Percentiles rank a stretch among this genome's conserved stretches.
Conservation (phyloP, 2,329 filamentous ascomycete genomes). For the Botrytis sinoallii region DNA sequence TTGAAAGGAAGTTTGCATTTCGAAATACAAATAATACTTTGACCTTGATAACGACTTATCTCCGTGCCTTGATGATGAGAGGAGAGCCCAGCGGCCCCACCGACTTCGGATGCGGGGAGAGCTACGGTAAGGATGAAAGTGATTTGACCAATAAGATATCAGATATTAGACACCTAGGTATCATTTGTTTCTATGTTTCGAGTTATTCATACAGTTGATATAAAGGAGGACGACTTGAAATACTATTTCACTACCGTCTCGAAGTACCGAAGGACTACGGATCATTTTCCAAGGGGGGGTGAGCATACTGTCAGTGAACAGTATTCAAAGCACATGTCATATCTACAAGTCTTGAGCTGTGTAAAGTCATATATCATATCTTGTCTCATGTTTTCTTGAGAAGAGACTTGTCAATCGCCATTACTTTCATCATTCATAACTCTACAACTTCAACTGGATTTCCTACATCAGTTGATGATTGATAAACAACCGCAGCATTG, state of each 20-base stretch:
- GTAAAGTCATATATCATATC: neutral
- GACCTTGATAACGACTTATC: neutral
- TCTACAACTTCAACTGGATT: slow-evolving; percentile 41
- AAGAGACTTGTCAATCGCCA: neutral
- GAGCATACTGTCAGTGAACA: neutral
- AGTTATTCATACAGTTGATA: neutral
- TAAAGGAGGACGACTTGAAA: neutral
- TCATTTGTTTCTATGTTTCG: neutral
- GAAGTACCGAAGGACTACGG: neutral
- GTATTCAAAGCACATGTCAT: neutral
- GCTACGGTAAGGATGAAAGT: neutral
- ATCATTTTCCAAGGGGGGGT: too few species aligned
- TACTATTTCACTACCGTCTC: neutral
- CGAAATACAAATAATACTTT: neutral
- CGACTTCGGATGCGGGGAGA: slow-evolving; percentile 11
- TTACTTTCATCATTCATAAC: slow-evolving; percentile 23
- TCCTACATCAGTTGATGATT: slow-evolving; percentile 47
- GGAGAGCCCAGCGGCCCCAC: slow-evolving; percentile 1
- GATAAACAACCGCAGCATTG: slow-evolving; percentile 56
- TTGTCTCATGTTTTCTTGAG: neutral
- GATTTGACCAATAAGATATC: neutral
- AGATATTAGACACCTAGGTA: neutral
- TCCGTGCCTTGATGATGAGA: neutral
- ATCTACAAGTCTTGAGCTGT: neutral
- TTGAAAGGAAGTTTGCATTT: neutral